phyloP scores from a whole-genome alignment of 2,329 filamentous ascomycete species.

The Cadophora luteo-olivacea region DNA sequence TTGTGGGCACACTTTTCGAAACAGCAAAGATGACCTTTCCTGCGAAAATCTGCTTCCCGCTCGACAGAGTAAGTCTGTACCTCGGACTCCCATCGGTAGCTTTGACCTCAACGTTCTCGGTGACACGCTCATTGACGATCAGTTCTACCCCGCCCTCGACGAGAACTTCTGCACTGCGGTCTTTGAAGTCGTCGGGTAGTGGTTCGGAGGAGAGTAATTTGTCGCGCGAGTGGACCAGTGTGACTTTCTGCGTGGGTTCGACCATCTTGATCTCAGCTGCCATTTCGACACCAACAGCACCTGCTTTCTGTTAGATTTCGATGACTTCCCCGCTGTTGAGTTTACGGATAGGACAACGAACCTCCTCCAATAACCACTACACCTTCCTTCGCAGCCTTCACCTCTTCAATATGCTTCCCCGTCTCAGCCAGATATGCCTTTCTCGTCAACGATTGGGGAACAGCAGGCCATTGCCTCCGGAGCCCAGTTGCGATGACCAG shows the following conservation, averaged over 20 bases:
- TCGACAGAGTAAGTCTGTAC: slow-evolving; percentile 62
- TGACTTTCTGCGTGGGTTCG: slow-evolving; percentile 70
- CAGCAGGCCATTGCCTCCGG: slow-evolving; percentile 72
- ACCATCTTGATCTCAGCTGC: slow-evolving; percentile 77
- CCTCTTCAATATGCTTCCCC: slow-evolving; percentile 61
- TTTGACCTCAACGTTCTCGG: slow-evolving; percentile 53
- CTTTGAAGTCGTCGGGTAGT: slow-evolving; percentile 73
- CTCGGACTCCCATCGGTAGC: slow-evolving; percentile 50
- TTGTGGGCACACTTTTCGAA: slow-evolving; percentile 66
- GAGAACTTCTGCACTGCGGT: slow-evolving; percentile 63
- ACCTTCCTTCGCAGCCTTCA: slow-evolving; percentile 59
- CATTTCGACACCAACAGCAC: slow-evolving; percentile 84
- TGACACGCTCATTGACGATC: slow-evolving; percentile 65
- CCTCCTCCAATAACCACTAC: slow-evolving; percentile 78
- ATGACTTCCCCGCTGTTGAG: neutral
- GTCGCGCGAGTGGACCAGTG: slow-evolving; percentile 74
- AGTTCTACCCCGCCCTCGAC: slow-evolving; percentile 69
- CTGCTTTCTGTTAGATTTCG: slow-evolving; percentile 43
- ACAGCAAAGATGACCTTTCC: slow-evolving; percentile 75
- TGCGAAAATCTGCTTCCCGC: slow-evolving; percentile 64
- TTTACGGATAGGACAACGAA: slow-evolving; percentile 37
- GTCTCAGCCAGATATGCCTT: slow-evolving; percentile 70
- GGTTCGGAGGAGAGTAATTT: slow-evolving; percentile 76
- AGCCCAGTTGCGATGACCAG: slow-evolving; percentile 76
- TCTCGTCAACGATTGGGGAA: slow-evolving; percentile 68